Base-by-base conservation (phyloP, 495 filamentous ascomycete species). In the Choiromyces venosus region DNA sequence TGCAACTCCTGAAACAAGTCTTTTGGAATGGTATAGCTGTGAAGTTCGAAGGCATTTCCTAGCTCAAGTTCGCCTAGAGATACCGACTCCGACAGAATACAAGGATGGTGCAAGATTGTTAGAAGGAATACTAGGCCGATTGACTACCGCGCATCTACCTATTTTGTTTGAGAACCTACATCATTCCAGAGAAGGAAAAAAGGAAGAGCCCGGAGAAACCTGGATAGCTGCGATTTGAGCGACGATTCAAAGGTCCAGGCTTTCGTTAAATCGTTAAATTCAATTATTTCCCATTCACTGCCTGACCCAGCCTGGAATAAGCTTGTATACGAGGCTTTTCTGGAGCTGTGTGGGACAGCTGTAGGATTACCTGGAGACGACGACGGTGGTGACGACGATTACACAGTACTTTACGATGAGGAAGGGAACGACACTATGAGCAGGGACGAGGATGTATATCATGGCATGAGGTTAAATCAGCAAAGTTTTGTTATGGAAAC, bases 21-120 rank as follows among this genome's bases (percentile, higher is more conserved):
- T 81, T 25, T 19, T 77, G 66, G 80, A 81, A 66, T 81, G 80
- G 80, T 81, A 81, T 70, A 76, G 37, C 18, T 81, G 77, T 67
- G 80, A 81, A 64, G 77, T 79, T 35, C 71, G 79, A 44, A 56
- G 80, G 56, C 80, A 81, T 52, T 81, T 81, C 39, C 66, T 81
- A 72, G 76, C 69, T 56, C 74, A 74, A 69, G 79, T 81, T 37
- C 76, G 76, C 35, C 73, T 68, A 36, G 68, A 46, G 46, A 80
- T 80, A 74, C 65, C 69, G 61, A 80, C 80, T 69, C 79, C 79
- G 19, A 67, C 75, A 71, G 67, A 78, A 14, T 73, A 74, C 25
- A 73, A 65, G 21, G 72, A 80, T 65, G 71, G 74, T 2, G 37
- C 78, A 3, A 21, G 29, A 19, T 46, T 80, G 25, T 70, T 80